Evolutionary conservation across 345 rosid species (phyloP).

Genomic region (Erysimum cheiranthoides): DNA sequence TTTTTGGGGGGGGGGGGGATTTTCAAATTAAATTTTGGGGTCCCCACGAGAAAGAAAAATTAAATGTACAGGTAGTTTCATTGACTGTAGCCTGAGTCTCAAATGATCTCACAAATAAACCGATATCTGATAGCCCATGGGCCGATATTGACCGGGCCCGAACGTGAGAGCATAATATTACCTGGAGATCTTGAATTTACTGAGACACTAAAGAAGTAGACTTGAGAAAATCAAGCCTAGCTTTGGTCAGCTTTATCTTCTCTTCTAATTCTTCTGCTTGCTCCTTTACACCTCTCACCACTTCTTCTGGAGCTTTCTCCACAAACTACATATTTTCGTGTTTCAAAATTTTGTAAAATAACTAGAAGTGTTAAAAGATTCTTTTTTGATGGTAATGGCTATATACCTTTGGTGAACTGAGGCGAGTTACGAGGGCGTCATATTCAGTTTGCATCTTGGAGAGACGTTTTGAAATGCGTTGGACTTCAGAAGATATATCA

Average conservation of each 20-base stretch:
- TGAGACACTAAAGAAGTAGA: constrained; percentile 67
- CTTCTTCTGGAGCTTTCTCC: constrained; percentile 85
- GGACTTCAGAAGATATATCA: constrained; percentile 85
- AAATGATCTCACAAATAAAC: not conserved
- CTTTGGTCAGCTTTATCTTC: constrained; percentile 82
- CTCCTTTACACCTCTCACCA: constrained; percentile 76
- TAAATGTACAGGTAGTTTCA: not conserved
- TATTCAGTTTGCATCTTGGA: constrained; percentile 88
- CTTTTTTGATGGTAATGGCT: constrained; percentile 10
- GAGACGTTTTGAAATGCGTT: constrained; percentile 89
- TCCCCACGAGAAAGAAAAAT: not conserved
- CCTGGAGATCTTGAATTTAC: constrained; percentile 40
- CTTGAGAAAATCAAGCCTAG: constrained; percentile 74
- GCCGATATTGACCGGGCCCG: constrained; percentile 17
- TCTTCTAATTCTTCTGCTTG: constrained; percentile 91
- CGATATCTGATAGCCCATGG: constrained; percentile 22
- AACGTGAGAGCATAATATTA: not conserved
- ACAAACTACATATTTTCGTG: constrained; percentile 56
- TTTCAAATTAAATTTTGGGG: constrained; percentile 18
- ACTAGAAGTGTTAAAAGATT: not conserved
- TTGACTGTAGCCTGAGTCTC: not conserved
- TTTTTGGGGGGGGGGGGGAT: not conserved
- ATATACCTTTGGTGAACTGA: constrained; percentile 73
- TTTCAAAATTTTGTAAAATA: not conserved
- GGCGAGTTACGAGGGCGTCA: constrained; percentile 75